Evolutionary conservation across 2,329 filamentous ascomycete species (phyloP).

Genomic region (Diplodia corticola): DNA sequence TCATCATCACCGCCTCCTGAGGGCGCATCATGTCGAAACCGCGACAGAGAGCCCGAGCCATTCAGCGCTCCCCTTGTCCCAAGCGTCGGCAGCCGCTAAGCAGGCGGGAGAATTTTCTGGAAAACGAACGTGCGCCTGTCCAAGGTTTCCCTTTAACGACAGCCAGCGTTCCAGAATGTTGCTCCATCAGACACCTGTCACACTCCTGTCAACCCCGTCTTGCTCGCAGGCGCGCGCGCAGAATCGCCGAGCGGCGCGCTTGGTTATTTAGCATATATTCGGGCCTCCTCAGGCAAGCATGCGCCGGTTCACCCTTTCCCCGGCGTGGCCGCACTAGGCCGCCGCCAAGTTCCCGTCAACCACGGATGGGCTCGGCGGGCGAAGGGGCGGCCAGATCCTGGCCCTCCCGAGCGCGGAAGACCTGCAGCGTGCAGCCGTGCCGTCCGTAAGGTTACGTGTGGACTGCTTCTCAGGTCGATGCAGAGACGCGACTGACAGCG

Average conservation of each 20-base stretch:
- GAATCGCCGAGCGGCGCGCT: neutral
- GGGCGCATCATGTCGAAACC: slow-evolving; percentile 6
- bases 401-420: slow-evolving; percentile 23
- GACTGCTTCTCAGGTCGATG: slow-evolving; percentile 12
- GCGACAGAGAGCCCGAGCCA: slow-evolving; percentile 10
- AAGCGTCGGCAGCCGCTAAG: slow-evolving; percentile 15
- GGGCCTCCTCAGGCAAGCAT: neutral
- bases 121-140: slow-evolving; percentile 22
- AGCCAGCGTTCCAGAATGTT: slow-evolving; percentile 20
- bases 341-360: slow-evolving; percentile 13
- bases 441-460: slow-evolving; percentile 19
- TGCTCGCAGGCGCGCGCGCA: neutral
- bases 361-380: slow-evolving; percentile 23
- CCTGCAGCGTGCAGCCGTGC: slow-evolving; percentile 21
- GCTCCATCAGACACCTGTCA: slow-evolving; percentile 17
- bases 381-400: slow-evolving; percentile 22
- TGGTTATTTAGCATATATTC: neutral
- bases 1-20: slow-evolving; percentile 16
- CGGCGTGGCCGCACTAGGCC: slow-evolving; percentile 17
- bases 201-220: slow-evolving; percentile 1
- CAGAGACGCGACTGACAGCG: slow-evolving; percentile 18
- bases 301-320: neutral
- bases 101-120: slow-evolving; percentile 23
- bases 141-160: slow-evolving; percentile 20
- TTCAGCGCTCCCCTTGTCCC: slow-evolving; percentile 10